Percentiles rank a stretch among this genome's conserved stretches.
Evolutionary conservation across 2,329 filamentous ascomycete genomes (phyloP).

Genomic region (Sporothrix dimorphospora): DNA sequence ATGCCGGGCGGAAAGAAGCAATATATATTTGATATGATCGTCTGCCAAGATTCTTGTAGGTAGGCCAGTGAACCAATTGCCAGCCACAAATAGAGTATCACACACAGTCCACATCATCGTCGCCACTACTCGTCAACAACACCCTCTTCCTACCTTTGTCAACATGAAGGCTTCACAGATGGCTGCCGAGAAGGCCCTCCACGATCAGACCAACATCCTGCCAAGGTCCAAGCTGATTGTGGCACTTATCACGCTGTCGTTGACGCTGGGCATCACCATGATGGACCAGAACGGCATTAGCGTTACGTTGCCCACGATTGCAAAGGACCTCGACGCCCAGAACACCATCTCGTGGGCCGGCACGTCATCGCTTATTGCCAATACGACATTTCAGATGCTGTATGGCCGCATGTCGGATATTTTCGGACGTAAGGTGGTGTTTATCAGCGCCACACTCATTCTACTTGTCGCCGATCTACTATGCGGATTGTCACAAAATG

Average conservation of each 20-base stretch:
- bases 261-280: background rate
- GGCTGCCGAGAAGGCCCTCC: background rate
- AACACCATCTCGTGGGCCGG: background rate
- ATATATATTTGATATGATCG: background rate
- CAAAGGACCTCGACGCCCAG: background rate
- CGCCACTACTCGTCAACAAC: too few relatives aligned
- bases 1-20: too few relatives aligned
- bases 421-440: background rate
- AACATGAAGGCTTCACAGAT: background rate
- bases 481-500: background rate
- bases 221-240: background rate
- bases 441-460: background rate
- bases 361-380: background rate
- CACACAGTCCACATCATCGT: too few relatives aligned
- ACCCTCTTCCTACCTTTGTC: background rate
- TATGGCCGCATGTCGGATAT: background rate
- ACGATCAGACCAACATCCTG: background rate
- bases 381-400: background rate
- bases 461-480: background rate
- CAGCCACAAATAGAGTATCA: too few relatives aligned
- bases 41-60: background rate
- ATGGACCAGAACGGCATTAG: slow-evolving; percentile 4
- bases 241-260: background rate
- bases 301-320: background rate
- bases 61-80: too few relatives aligned